These are phyloP conservation scores for Coniochaeta sp. DNA, from an alignment of 2,329 filamentous ascomycete genomes.

Conservation along the genomic window DNA sequence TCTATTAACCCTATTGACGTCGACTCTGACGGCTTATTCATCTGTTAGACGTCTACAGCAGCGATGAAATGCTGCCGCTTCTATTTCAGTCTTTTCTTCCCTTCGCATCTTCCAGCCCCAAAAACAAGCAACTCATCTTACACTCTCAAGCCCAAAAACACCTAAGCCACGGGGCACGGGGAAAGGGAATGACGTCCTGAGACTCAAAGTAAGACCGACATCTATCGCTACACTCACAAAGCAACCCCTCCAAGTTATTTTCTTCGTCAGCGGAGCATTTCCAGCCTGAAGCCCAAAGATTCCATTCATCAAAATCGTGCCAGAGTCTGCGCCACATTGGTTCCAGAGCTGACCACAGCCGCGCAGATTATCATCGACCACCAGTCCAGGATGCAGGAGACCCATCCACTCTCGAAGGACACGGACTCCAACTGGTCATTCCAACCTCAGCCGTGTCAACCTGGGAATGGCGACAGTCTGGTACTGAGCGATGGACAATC, in stretches of 20 bases:
- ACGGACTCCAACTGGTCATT: not conserved
- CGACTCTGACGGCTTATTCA: not conserved
- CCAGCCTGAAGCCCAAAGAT: not conserved
- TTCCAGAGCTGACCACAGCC: too few species aligned
- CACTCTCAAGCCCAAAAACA: not conserved
- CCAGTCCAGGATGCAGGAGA: not conserved
- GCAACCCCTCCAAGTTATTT: not conserved
- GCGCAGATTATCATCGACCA: too few species aligned
- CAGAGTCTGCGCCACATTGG: not conserved
- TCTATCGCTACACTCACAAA: not conserved
- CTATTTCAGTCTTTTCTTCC: not conserved
- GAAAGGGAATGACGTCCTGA: not conserved
- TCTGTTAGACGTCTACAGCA: too few species aligned
- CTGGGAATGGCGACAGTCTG: not conserved
- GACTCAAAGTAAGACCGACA: not conserved
- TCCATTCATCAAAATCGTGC: not conserved
- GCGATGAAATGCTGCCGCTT: not conserved
- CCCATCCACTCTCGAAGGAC: not conserved
- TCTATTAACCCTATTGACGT: not conserved
- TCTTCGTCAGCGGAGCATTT: not conserved
- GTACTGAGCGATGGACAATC: not conserved
- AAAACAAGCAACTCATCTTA: not conserved
- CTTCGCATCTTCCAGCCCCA: not conserved
- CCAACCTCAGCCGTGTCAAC: not conserved
- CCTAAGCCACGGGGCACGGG: not conserved